Conservation (phyloP, 257 asterid genomes). For the Cinchona pubescens region DNA sequence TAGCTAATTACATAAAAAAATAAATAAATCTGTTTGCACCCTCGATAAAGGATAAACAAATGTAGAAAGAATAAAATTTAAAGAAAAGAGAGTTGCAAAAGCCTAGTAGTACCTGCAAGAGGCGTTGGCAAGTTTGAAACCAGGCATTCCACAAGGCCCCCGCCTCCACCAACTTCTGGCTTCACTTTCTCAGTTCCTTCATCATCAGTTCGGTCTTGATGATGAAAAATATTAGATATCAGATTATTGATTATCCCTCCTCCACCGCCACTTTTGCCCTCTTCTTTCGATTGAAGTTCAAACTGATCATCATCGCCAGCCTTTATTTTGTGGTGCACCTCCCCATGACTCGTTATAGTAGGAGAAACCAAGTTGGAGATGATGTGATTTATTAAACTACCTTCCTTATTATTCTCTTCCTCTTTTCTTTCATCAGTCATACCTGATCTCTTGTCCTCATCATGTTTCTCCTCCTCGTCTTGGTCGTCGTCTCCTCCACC, state of each 20-base stretch:
- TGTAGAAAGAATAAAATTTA: neutral
- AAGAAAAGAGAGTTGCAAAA: too few relatives aligned
- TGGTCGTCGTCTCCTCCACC: neutral
- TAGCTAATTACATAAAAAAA: too few relatives aligned
- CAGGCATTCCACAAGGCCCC: constrained; percentile 30
- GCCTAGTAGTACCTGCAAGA: constrained; percentile 31
- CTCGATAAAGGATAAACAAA: neutral
- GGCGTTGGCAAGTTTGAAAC: constrained; percentile 50
- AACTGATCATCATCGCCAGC: too few relatives aligned
- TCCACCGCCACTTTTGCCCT: constrained; percentile 1
- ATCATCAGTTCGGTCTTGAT: constrained; percentile 3
- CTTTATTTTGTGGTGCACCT: neutral
- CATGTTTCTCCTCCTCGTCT: neutral
- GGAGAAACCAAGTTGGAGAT: constrained; percentile 31
- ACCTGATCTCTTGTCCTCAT: constrained; percentile 5
- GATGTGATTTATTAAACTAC: constrained; percentile 23
- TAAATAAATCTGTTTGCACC: too few relatives aligned
- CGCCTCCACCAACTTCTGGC: constrained; percentile 19
- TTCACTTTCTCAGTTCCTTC: neutral
- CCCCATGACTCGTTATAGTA: neutral
- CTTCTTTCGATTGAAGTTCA: neutral
- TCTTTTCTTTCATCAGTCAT: neutral
- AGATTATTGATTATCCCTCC: constrained; percentile 42
- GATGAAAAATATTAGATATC: constrained; percentile 41
- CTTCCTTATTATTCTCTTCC: constrained; percentile 13